Base-by-base conservation (phyloP, 2,329 filamentous ascomycete genomes). In the Phyllosticta citriasiana region DNA sequence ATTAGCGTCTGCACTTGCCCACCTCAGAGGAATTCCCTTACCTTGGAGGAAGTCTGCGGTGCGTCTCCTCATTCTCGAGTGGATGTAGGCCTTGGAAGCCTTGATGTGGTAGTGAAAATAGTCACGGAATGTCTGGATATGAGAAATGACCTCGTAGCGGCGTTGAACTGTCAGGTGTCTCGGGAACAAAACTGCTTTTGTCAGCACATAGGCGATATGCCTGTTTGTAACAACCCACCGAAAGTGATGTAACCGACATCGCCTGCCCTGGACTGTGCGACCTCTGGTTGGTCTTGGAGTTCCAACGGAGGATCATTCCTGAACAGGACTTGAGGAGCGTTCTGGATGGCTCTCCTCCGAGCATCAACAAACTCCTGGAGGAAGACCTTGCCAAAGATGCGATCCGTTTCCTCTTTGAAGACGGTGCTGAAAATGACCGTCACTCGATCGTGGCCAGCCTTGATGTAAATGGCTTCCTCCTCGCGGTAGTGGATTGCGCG, bases 31-130 rank as follows among this genome's bases (percentile, higher is more conserved):
- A 25, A 30, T 14, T 3, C 16, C 68, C 81, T 73, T 80, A 93
- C 91, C 90, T 84, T 99, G 95, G 62, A 99, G 85, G 80, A 99
- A 99, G 75, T 99, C 95, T 57, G 94, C 94, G 9, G 95, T 99
- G 74, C 94, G 86, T 80, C 93, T 90, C 73, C 94, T 87, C 94
- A 99, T 99, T 71, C 95, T 86, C 35, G 92, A 95, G 82, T 99
- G 94, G 66, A 99, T 99, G 72, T 97, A 99, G 59, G 95, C 94
- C 82, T 99, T 99, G 65, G 92, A 97, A 30, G 94, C 95, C 79
- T 99, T 99, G 78, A 99, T 99, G 77, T 99, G 94, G 76, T 99
- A 99, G 77, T 99, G 94, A 82, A 99, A 99, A 77, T 99, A 99
- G 73, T 99, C 94, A 67, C 94, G 89, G 89, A 99, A 99, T 14